Evolutionary conservation across 2,329 filamentous ascomycete species (phyloP), one percentile per base, ranked within the genome.

Genomic region (Apiospora kogelbergensis): DNA sequence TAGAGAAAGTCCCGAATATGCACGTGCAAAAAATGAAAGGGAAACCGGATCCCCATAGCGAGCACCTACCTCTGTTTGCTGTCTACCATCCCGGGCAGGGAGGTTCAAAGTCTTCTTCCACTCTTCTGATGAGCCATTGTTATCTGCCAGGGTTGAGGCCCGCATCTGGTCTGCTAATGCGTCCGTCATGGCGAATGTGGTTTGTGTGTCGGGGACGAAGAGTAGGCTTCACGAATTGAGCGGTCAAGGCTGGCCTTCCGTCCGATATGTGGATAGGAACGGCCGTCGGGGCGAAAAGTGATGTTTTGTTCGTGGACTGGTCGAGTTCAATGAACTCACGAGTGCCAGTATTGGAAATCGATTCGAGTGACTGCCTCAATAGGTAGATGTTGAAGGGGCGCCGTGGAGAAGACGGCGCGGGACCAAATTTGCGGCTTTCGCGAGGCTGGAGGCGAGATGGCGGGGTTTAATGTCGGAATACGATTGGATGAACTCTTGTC

Each of bases 71-170:
- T 95, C 93, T 73, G 93, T 96, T 82, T 96, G 93, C 75, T 91
- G 89, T 82, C 93, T 88, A 76, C 85, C 89, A 79, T 96, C 93
- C 80, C 91, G 93, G 68, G 87, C 81, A 67, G 93, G 93, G 70
- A 92, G 81, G 73, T 92, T 93, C 70, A 95, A 82, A 70, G 81
- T 88, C 77, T 90, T 87, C 82, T 93, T 93, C 93, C 93, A 95
- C 78, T 94, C 89, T 40, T 89, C 88, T 40, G 66, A 64, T 42
- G 68, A 82, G 65, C 42, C 44, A 40, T 53, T 73, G 74, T 80
- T 82, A 77, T 89, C 85, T 78, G 83, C 85, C 75, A 78, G 72
- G 74, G 74, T 79, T 68, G 77, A 78, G 72, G 78, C 82, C 75
- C 82, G 80, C 44, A 77, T 74, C 71, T 75, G 70, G 68, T 73